These are phyloP conservation scores for Candida alai DNA, from an alignment of 805 yeast species.

Conservation along the genomic window DNA sequence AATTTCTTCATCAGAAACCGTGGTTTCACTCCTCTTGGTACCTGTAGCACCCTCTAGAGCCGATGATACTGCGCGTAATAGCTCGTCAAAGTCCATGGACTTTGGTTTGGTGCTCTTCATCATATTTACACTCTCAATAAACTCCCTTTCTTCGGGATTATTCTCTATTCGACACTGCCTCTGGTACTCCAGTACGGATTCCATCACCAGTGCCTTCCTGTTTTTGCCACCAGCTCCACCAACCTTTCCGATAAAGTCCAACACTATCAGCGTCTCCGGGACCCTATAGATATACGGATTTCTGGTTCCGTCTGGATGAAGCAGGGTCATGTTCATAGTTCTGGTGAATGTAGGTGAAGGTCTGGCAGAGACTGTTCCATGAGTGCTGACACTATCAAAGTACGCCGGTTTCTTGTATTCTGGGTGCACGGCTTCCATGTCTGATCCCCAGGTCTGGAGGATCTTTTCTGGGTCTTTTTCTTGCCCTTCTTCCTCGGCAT, in stretches of 20 bases:
- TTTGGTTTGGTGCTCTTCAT: constrained; percentile 31
- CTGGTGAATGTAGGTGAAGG: constrained; percentile 15
- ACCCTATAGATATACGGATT: constrained; percentile 55
- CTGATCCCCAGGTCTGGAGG: constrained; percentile 9
- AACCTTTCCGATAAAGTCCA: constrained; percentile 63
- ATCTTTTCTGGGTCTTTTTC: neutral
- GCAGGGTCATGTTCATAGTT: too few relatives aligned
- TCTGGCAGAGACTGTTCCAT: constrained; percentile 20
- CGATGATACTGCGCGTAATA: constrained; percentile 35
- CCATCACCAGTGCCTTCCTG: constrained; percentile 22
- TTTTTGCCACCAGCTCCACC: constrained; percentile 29
- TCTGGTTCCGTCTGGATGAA: constrained; percentile 17
- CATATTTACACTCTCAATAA: constrained; percentile 24
- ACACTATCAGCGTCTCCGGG: constrained; percentile 62
- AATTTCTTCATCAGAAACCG: constrained; percentile 35
- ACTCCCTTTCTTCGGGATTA: constrained; percentile 15
- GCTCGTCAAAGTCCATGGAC: constrained; percentile 43
- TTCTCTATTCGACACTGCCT: constrained; percentile 13
- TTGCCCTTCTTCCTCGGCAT: constrained; percentile 19
- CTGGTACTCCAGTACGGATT: constrained; percentile 24
- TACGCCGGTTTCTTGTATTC: constrained; percentile 26
- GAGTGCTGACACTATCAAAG: constrained; percentile 19
- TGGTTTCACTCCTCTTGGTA: constrained; percentile 7
- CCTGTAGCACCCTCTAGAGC: constrained; percentile 17
- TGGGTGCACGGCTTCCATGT: constrained; percentile 18